A percentile compares a stretch with the other conserved stretches of the same genome.
Conservation (phyloP, 441 rosid species). For the Euphorbia celastroides region DNA sequence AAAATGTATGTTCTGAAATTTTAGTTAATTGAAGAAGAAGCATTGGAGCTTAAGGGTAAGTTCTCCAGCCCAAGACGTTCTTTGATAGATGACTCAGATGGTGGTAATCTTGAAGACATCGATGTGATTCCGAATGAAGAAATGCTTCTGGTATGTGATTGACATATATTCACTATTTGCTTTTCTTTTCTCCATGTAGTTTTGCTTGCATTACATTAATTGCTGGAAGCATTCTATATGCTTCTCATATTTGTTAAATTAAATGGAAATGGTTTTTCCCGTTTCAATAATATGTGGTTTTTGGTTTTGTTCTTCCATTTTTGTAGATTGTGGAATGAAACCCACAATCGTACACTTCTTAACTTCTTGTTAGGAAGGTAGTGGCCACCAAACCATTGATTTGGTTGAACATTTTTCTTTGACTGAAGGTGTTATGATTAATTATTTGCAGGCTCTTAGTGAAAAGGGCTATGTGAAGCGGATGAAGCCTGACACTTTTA, state of each 20-base stretch:
- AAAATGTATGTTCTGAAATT: not conserved
- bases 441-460: slow-evolving; percentile 65
- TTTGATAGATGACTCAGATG: slow-evolving; percentile 67
- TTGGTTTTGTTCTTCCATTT: too few species aligned
- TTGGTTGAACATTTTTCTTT: too few species aligned
- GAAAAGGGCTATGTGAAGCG: slow-evolving; percentile 97
- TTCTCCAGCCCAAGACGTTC: slow-evolving; percentile 80
- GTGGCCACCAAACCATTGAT: too few species aligned
- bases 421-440: not conserved
- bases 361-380: too few species aligned
- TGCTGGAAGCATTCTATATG: not conserved
- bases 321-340: too few species aligned
- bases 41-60: slow-evolving; percentile 71
- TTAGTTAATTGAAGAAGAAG: slow-evolving; percentile 85
- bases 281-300: too few species aligned
- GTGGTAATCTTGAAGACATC: slow-evolving; percentile 82
- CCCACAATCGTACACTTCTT: too few species aligned
- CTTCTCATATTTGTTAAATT: not conserved
- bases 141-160: slow-evolving; percentile 66
- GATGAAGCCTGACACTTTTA: slow-evolving; percentile 84
- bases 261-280: not conserved
- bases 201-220: not conserved
- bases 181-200: not conserved
- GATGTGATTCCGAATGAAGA: slow-evolving; percentile 96
- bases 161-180: not conserved